Percentiles rank a stretch among this genome's conserved stretches.
Conservation (phyloP, 2,329 filamentous ascomycete genomes). For the Neurospora sp. region DNA sequence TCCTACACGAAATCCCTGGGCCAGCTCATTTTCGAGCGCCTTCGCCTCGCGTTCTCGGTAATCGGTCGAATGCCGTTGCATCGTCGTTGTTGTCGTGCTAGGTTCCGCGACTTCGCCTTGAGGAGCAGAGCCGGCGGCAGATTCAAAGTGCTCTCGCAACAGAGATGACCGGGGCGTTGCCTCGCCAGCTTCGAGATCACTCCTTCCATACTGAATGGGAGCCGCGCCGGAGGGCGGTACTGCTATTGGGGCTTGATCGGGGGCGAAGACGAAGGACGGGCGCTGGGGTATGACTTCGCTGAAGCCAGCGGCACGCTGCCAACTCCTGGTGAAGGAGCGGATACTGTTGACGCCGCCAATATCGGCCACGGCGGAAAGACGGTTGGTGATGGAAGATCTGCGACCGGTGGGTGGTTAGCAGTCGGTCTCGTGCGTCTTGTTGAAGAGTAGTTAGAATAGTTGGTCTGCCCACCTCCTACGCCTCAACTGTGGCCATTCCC, state of each 20-base stretch:
- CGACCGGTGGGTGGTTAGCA: constrained; percentile 8
- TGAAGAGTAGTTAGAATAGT: too few relatives aligned
- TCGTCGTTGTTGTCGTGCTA: constrained; percentile 9
- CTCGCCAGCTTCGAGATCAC: constrained; percentile 27
- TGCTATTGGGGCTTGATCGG: constrained; percentile 40
- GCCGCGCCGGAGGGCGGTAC: constrained; percentile 17
- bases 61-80: constrained; percentile 12
- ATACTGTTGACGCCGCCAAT: constrained; percentile 89
- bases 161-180: constrained; percentile 31
- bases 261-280: constrained; percentile 59
- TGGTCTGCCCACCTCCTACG: constrained; percentile 24
- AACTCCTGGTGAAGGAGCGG: constrained; percentile 84
- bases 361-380: constrained; percentile 50
- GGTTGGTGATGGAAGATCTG: constrained; percentile 50
- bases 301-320: constrained; percentile 84
- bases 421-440: not conserved
- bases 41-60: constrained; percentile 40
- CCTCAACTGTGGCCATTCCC: constrained; percentile 17
- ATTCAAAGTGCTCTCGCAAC: constrained; percentile 42
- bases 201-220: constrained; percentile 29
- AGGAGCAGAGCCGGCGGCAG: constrained; percentile 22
- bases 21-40: constrained; percentile 33
- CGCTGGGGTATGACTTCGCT: constrained; percentile 75
- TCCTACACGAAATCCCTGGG: constrained; percentile 22
- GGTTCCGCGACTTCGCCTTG: constrained; percentile 20